A percentile compares a stretch with the other conserved stretches of the same genome.
These are phyloP conservation scores for Zygotorulaspora florentina DNA, from an alignment of 805 yeast species.

Conservation along the genomic window DNA sequence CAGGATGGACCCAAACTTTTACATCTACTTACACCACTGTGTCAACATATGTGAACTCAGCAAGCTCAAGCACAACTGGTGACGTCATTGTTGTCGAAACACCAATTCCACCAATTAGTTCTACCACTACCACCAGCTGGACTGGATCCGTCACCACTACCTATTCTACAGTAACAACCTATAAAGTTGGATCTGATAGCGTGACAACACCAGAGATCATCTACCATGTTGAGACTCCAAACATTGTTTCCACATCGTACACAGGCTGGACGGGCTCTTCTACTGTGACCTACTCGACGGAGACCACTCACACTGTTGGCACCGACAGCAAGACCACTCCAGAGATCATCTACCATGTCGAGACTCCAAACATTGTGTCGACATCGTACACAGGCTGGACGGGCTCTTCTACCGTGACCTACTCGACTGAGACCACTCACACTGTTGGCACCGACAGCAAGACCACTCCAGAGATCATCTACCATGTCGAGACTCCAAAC, in stretches of 20 bases:
- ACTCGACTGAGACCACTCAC: background rate
- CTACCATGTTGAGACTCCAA: conserved; percentile 7
- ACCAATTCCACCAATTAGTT: conserved; percentile 6
- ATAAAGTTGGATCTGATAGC: background rate
- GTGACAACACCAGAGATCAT: background rate
- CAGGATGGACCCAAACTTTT: no score
- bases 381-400: conserved; percentile 2
- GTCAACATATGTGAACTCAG: no score
- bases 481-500: conserved; percentile 1
- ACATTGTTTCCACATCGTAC: background rate
- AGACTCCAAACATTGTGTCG: background rate
- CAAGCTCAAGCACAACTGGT: no score
- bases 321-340: background rate
- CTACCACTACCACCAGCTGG: conserved; percentile 1
- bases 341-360: conserved; percentile 1
- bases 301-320: background rate
- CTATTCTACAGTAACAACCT: background rate
- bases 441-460: background rate
- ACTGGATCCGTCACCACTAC: background rate
- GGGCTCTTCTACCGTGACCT: background rate
- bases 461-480: conserved; percentile 1
- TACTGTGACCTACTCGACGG: conserved; percentile 1
- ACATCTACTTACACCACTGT: no score
- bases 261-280: conserved; percentile 1
- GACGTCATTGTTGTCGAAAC: conserved; percentile 11